Base-by-base conservation (phyloP, 345 rosid genomes). In the Lumnitzera racemosa region DNA sequence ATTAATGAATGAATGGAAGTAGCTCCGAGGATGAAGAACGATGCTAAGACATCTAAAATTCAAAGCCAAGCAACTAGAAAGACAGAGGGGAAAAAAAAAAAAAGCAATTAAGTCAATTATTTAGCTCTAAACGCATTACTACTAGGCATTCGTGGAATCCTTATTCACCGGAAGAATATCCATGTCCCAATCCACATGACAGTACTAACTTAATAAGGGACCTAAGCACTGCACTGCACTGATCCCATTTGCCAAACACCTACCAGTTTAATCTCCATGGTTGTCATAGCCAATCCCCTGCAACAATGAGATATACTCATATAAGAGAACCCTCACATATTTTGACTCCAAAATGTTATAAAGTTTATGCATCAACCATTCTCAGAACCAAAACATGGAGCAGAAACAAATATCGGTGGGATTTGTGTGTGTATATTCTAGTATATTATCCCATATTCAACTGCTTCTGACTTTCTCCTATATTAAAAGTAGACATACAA, bases 281-380 rank as follows among this genome's bases (percentile, higher is more conserved):
- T 64, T 81, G 90, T 82, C 85, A 79, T 94, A 83, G 94, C 84
- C 55, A 79, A 67, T 79, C 70, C 84, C 99, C 99, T 95, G 98
- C 98, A 95, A 95, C 98, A 91, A 87, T 80, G 91, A 92, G 91
- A 88, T 90, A 76, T 82, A 83, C 86, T 72, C 87, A 80, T 88
- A 90, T 90, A 90, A 90, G 99, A 89, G 83, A 90, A n/a, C n/a
- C n/a, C n/a, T n/a, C n/a, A n/a, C n/a, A n/a, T n/a, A n/a, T n/a
- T n/a, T 20, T 20, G 20, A 20, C 20, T 20, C 20, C 20, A 20
- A 20, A 20, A 20, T 0, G 20, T 20, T 20, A 20, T 20, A 20
- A 20, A 20, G 20, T 20, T 20, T 20, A 20, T 20, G 20, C 20
- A 20, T 20, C n/a, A n/a, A n/a, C n/a, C n/a, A n/a, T n/a, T 20